Conservation (phyloP, 345 rosid genomes). For the Gossypium bickii region DNA sequence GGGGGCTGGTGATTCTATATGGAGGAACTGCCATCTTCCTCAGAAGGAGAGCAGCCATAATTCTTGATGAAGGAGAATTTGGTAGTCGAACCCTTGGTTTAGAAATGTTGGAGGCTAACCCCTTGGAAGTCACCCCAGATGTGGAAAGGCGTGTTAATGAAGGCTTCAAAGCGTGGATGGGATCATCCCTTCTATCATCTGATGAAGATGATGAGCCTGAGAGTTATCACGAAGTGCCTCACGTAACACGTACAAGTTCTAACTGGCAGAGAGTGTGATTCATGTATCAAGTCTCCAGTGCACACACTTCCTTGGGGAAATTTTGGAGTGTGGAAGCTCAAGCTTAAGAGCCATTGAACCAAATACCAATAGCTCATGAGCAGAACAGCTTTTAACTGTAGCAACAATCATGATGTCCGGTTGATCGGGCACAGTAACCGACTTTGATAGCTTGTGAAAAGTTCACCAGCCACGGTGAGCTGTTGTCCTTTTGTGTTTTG, state of each 20-base stretch:
- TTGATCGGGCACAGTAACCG: not conserved
- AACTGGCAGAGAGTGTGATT: constrained; percentile 45
- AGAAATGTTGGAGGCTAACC: constrained; percentile 90
- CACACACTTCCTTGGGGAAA: not conserved
- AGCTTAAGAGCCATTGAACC: not conserved
- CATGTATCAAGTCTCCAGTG: constrained; percentile 2
- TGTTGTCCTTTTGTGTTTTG: not conserved
- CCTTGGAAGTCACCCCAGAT: constrained; percentile 66
- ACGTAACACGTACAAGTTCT: constrained; percentile 29
- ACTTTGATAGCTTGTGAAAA: constrained; percentile 31
- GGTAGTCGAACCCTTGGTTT: constrained; percentile 58
- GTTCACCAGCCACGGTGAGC: not conserved
- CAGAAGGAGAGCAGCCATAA: constrained; percentile 65
- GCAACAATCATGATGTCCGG: not conserved
- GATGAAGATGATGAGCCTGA: constrained; percentile 87
- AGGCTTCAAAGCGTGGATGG: constrained; percentile 94
- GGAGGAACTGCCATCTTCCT: constrained; percentile 72
- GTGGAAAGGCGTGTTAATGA: constrained; percentile 78
- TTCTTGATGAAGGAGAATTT: constrained; percentile 66
- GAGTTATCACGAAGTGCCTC: constrained; percentile 45
- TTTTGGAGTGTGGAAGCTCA: constrained; percentile 9
- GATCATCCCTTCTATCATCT: constrained; percentile 76
- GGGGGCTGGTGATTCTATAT: constrained; percentile 75
- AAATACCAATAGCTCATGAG: not conserved
- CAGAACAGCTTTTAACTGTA: not conserved